Base-by-base conservation (phyloP, 441 rosid species). In the Eruca vesicaria region DNA sequence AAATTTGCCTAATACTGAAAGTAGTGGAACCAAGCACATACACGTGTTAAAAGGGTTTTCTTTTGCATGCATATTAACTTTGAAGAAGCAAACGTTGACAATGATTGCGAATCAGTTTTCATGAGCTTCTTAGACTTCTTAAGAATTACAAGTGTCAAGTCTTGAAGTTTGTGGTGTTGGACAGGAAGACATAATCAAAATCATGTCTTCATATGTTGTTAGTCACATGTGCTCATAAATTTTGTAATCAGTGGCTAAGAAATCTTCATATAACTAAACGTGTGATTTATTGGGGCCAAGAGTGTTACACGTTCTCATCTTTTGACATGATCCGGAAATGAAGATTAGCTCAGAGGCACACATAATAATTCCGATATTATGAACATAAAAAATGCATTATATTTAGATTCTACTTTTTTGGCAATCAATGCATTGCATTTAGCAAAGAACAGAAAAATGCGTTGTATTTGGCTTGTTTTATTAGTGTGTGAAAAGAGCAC, bases 401-500 rank as follows among this genome's bases (percentile, higher is more conserved):
- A 48, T 48, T 48, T 15, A 48, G 55, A 10, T 48, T 48, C 50
- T 45, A 23, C 11, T 20, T 36, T 56, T 12, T 20, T 18, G 9
- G 14, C 11, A 20, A 35, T 15, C 35, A 56, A 35, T 57, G 33
- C 61, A 26, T 23, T 57, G 61, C 15, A 57, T 57, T 14, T 57
- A 12, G 61, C 26, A 10, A 3, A 19, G 23, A 26, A 57, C 8
- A 57, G 61, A 26, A n/a, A 35, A 55, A 35, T 35, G 33, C 63
- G 26, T 55, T 68, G 64, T 2, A 56, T 28, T 36, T 58, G 73
- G 73, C 57, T 58, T 16, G 12, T 56, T 26, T 33, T 50, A 50
- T 18, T 16, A 18, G 56, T 50, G 56, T 50, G 56, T 61, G 33
- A 31, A 38, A 58, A 28, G 9, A 41, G 1, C 18, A 15, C 21